Conservation (phyloP, 371 early-diverging fungal species). For the Chytridiales sp. region DNA sequence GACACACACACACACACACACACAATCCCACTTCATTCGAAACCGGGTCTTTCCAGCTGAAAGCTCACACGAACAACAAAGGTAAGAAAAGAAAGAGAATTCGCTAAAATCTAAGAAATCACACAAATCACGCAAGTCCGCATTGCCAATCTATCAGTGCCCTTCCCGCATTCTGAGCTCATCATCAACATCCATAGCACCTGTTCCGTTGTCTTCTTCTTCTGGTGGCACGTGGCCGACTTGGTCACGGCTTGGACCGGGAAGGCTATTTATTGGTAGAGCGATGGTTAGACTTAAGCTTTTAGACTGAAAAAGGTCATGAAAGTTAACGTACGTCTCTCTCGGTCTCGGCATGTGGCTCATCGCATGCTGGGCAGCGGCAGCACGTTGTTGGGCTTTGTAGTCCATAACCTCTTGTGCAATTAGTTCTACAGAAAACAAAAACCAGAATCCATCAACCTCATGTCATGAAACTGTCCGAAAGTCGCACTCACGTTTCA, state of each 20-base stretch:
- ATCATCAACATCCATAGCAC: slow-evolving; percentile 55
- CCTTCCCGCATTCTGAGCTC: slow-evolving; percentile 42
- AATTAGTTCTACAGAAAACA: slow-evolving; percentile 64
- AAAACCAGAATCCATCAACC: slow-evolving; percentile 8
- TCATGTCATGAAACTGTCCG: background rate
- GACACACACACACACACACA: too few relatives aligned
- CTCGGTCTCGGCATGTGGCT: slow-evolving; percentile 26
- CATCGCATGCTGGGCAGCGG: slow-evolving; percentile 11
- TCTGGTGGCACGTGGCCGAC: slow-evolving; percentile 34
- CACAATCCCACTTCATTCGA: too few relatives aligned
- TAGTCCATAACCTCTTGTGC: slow-evolving; percentile 77
- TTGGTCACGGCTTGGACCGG: slow-evolving; percentile 41
- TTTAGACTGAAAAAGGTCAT: background rate
- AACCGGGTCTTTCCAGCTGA: too few relatives aligned
- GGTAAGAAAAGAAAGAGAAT: too few relatives aligned
- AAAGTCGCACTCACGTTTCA: slow-evolving; percentile 85
- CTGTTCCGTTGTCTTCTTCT: slow-evolving; percentile 34
- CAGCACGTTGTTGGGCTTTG: slow-evolving; percentile 34
- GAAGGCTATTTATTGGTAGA: slow-evolving; percentile 16
- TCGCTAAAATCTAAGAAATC: too few relatives aligned
- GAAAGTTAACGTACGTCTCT: slow-evolving; percentile 17
- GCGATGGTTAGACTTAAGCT: background rate
- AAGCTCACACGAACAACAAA: too few relatives aligned
- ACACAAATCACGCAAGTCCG: too few relatives aligned
- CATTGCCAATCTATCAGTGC: too few relatives aligned